A percentile compares a stretch with the other conserved stretches of the same genome.
Conservation (phyloP, 805 yeast species). For the Blastobotrys peoriensis region DNA sequence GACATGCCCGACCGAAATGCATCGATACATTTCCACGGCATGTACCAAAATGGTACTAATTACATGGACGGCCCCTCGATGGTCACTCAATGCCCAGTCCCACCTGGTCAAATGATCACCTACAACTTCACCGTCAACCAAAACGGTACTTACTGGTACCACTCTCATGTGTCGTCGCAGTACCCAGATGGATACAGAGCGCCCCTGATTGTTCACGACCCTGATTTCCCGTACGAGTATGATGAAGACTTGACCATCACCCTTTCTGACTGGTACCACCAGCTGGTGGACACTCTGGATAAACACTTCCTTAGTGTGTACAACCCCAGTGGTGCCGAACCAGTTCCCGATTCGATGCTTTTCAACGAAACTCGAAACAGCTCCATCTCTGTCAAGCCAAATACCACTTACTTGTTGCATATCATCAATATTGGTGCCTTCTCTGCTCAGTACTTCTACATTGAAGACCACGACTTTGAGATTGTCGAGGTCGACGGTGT, state of each 20-base stretch:
- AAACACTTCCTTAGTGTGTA: slow-evolving; percentile 56
- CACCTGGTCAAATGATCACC: slow-evolving; percentile 64
- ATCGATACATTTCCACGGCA: slow-evolving; percentile 88
- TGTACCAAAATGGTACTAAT: slow-evolving; percentile 69
- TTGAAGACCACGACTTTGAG: slow-evolving; percentile 82
- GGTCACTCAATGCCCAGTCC: slow-evolving; percentile 87
- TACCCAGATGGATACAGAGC: slow-evolving; percentile 78
- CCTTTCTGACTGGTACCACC: slow-evolving; percentile 87
- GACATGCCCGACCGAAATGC: slow-evolving; percentile 66
- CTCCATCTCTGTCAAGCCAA: slow-evolving; percentile 60
- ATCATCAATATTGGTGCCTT: slow-evolving; percentile 86
- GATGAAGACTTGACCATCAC: slow-evolving; percentile 73
- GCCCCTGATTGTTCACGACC: slow-evolving; percentile 64
- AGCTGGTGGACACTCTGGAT: slow-evolving; percentile 43
- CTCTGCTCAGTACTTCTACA: slow-evolving; percentile 79
- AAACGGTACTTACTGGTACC: slow-evolving; percentile 95
- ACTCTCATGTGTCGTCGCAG: slow-evolving; percentile 85
- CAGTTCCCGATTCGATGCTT: slow-evolving; percentile 77
- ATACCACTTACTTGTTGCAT: slow-evolving; percentile 76
- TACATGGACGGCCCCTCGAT: slow-evolving; percentile 90
- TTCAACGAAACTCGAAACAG: slow-evolving; percentile 72
- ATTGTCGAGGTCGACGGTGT: slow-evolving; percentile 93
- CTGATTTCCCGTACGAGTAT: slow-evolving; percentile 49
- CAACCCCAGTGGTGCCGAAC: slow-evolving; percentile 98
- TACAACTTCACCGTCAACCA: slow-evolving; percentile 90